Base-by-base conservation (phyloP, 2,329 filamentous ascomycete genomes). In the Ceratocystis cacaofunesta region DNA sequence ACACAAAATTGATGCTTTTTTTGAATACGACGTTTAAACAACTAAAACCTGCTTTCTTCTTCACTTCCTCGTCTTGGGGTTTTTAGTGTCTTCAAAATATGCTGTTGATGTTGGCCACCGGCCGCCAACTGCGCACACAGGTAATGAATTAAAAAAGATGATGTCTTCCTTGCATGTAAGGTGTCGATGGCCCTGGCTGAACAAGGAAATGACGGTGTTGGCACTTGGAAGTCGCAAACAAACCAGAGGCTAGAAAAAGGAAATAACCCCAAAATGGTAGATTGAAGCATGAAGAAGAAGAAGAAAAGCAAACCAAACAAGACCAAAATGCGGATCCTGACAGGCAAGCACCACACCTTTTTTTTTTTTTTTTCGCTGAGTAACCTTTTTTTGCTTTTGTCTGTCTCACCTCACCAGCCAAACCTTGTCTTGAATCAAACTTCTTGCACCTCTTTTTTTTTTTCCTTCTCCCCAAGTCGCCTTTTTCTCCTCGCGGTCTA, bases 1-100 rank as follows among this genome's bases (percentile, higher is more conserved):
- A 41, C 30, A 41, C 41, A 41, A 43, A 41, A 41, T 12, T 41
- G 36, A 41, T 41, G 10, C 36, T 41, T 41, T 36, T 61, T 43
- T 36, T 19, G n/a, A 43, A 65, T 65, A 36, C 58, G 55, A 65
- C 64, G 28, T 30, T 55, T 6, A 65, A 62, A 41, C 64, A 65
- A 65, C 64, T 52, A 65, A 65, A 65, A 65, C 64, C 64, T 57
- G 64, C 64, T 65, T 65, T 65, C 48, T 15, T 48, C 6, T 55
- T 22, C 25, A 44, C 50, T 15, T 65, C 17, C 8, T 57, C 22
- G 17, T 28, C 25, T 30, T 15, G 5, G 50, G 19, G 8, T 30
- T 17, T 19, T 48, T 19, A 2, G 46, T 48, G 17, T n/a, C 19
- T 48, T n/a, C 15, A 19, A 19, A 15, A 19, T 48, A 17, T 50